These are phyloP conservation scores for Colletotrichum scovillei DNA, from an alignment of 2,329 filamentous ascomycete genomes.

Conservation along the genomic window DNA sequence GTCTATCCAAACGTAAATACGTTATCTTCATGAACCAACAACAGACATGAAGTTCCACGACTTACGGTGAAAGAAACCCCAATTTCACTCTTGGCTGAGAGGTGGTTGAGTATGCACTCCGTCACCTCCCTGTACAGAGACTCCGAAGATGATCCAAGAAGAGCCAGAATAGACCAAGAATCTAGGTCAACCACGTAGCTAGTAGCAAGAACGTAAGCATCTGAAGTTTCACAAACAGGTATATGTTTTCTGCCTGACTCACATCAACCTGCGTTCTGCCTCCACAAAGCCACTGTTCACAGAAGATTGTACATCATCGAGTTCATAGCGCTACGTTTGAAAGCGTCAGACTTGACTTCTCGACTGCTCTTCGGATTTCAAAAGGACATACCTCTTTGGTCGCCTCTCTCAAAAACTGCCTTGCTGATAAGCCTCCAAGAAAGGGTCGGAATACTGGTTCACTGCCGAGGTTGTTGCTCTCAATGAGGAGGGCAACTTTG, in stretches of 20 bases:
- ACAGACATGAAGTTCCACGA: no score
- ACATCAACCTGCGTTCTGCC: background rate
- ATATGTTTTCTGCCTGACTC: no score
- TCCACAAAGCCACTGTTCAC: background rate
- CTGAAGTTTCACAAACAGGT: no score
- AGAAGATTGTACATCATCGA: background rate
- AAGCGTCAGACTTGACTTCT: no score
- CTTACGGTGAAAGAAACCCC: background rate
- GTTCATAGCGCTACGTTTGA: background rate
- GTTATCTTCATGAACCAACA: fast-evolving
- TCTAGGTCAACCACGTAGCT: background rate
- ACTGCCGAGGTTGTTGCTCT: background rate
- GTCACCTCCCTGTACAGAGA: background rate
- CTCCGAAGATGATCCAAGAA: background rate
- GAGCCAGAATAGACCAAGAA: background rate
- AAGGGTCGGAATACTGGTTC: background rate
- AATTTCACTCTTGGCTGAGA: background rate
- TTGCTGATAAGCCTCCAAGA: background rate
- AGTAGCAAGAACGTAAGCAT: no score
- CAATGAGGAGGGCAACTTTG: background rate
- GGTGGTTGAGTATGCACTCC: background rate
- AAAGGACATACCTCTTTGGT: background rate
- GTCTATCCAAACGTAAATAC: background rate
- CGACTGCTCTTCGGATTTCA: no score
- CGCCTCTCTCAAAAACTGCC: background rate